Percentiles rank a stretch among this genome's conserved stretches.
Evolutionary conservation across 805 yeast species (phyloP).

Genomic region (Saccharomycopsis synnaedendra): DNA sequence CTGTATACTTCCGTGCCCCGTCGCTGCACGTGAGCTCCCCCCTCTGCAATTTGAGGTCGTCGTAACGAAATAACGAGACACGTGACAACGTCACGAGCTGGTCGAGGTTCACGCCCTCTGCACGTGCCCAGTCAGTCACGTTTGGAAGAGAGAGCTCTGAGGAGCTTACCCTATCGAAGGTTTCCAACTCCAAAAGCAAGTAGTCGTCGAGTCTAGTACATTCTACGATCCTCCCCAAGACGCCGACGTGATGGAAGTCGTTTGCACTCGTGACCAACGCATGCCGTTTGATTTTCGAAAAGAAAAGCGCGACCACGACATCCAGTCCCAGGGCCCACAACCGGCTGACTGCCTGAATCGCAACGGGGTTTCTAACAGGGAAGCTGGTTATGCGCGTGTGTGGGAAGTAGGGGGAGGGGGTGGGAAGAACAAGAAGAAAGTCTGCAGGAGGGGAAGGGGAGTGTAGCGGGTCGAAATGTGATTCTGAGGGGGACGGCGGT

Average conservation of each 20-base stretch:
- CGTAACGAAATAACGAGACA: neutral
- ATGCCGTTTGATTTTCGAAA: neutral
- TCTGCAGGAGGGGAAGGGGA: neutral
- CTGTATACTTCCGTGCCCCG: constrained; percentile 4
- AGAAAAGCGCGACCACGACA: too few species aligned
- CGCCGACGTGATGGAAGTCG: constrained; percentile 13
- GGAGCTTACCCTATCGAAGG: constrained; percentile 3
- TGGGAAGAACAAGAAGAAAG: constrained; percentile 7
- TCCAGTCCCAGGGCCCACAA: neutral
- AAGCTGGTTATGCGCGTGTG: constrained; percentile 3
- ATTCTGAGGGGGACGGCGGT: too few species aligned
- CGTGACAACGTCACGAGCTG: constrained; percentile 10
- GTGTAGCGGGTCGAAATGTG: too few species aligned
- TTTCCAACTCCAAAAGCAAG: constrained; percentile 6
- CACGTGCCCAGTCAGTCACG: neutral
- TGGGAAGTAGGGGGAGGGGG: constrained; percentile 9
- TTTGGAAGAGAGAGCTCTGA: constrained; percentile 3
- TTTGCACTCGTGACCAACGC: constrained; percentile 2
- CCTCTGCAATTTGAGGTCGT: neutral
- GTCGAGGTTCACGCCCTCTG: constrained; percentile 9
- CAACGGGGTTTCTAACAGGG: constrained; percentile 11
- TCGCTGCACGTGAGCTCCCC: neutral
- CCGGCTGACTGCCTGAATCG: constrained; percentile 12
- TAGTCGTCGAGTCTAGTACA: constrained; percentile 2
- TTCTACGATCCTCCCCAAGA: constrained; percentile 6